Evolutionary conservation across 345 rosid genomes (phyloP), one percentile per base, ranked within the genome.

Genomic region (Angophora floribunda): DNA sequence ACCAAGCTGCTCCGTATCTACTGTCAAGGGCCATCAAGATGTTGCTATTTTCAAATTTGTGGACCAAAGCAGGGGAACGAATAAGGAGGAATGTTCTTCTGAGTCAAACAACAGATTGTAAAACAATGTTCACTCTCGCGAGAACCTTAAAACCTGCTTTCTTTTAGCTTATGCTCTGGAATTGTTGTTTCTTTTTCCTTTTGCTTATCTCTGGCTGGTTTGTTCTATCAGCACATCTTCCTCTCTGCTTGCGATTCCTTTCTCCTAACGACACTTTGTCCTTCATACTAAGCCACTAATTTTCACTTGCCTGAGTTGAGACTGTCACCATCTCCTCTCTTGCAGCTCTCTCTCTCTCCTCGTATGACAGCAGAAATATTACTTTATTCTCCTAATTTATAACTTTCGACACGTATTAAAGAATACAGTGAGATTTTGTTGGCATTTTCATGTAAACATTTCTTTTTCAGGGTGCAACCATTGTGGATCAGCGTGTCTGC

Each of bases 401-500:
- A 36, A 36, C 49, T 75, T 19, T 36, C 13, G 5, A 19, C 47
- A 19, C 19, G 49, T 36, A 9, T 17, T 75, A 17, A 9, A 36
- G 26, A 75, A 36, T 36, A 41, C 44, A 19, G 49, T 22, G 0
- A 36, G 47, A 36, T 19, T 75, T 75, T 75, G 47, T 61, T 63
- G 63, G 53, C 84, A 50, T 21, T 89, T 67, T 22, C 17, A 51
- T 28, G 28, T 85, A 51, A 85, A 45, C 6, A 55, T 86, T 85
- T 55, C 4, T 87, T 85, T 52, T 87, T 51, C 89, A 97, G 98
- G 99, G 99, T 63, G 98, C 99, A 13, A 93, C 97, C 15, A 92
- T 97, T 87, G 88, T 93, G 90, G 98, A 96, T 87, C 94, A 95
- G 86, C 95, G 93, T 9, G 94, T 97, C 78, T 97, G 98, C 90